phyloP scores from a whole-genome alignment of 805 yeast genomes.

The Myxozyma melibiosi region DNA sequence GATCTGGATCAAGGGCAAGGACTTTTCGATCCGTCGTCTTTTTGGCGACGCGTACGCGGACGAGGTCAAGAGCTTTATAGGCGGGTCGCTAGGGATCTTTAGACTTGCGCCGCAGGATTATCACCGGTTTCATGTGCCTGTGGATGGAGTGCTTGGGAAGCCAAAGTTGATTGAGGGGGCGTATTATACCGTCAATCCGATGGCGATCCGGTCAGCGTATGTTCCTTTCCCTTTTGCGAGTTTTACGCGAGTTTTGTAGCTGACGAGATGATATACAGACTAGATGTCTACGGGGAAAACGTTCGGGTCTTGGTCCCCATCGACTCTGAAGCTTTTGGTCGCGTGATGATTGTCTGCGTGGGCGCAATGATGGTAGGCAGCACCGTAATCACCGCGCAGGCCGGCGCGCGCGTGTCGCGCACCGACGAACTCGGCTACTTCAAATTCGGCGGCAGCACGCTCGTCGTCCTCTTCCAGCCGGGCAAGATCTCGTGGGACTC shows the following conservation, averaged over 20 bases:
- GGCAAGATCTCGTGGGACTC: constrained; percentile 57
- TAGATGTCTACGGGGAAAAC: constrained; percentile 94
- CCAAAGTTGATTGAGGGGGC: constrained; percentile 79
- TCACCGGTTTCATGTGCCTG: constrained; percentile 90
- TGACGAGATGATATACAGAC: constrained; percentile 15
- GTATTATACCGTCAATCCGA: constrained; percentile 94
- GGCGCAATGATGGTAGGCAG: constrained; percentile 99
- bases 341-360: constrained; percentile 73
- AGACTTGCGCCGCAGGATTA: constrained; percentile 96
- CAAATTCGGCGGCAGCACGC: constrained; percentile 94
- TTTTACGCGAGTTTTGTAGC: neutral
- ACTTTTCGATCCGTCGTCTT: constrained; percentile 67
- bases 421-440: constrained; percentile 92
- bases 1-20: constrained; percentile 87
- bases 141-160: constrained; percentile 68
- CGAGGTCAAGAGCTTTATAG: constrained; percentile 43
- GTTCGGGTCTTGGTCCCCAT: constrained; percentile 78
- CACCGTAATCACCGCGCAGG: constrained; percentile 66
- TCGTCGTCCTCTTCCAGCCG: constrained; percentile 63
- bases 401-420: constrained; percentile 59
- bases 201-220: constrained; percentile 81
- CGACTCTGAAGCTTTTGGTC: constrained; percentile 74
- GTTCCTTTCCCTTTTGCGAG: neutral
- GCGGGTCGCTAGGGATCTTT: constrained; percentile 74
- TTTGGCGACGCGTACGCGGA: constrained; percentile 50